phyloP scores from a whole-genome alignment of 2,329 filamentous ascomycete species.

The Chrysoporthe puriensis region DNA sequence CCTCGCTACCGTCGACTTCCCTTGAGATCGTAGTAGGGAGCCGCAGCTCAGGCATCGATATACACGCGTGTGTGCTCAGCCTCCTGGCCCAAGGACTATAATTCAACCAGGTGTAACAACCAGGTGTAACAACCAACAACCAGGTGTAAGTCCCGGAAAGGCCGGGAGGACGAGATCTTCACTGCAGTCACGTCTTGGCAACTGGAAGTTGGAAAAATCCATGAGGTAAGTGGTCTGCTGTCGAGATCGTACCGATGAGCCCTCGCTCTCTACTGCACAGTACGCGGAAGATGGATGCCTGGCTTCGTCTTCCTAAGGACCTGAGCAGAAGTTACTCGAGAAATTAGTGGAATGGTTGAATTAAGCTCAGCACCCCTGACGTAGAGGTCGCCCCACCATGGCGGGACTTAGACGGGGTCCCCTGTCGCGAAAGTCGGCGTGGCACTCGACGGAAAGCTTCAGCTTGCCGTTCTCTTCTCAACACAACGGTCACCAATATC shows the following conservation, averaged over 20 bases:
- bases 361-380: constrained; percentile 11
- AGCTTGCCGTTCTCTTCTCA: not conserved
- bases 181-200: not conserved
- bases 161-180: not conserved
- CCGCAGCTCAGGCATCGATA: not conserved
- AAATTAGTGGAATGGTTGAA: too few species aligned
- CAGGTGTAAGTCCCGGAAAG: not conserved
- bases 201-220: too few species aligned
- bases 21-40: not conserved
- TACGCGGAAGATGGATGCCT: too few species aligned
- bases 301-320: too few species aligned
- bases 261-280: too few species aligned
- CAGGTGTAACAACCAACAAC: not conserved
- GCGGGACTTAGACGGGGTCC: not conserved
- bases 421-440: constrained; percentile 15
- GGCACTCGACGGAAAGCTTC: constrained; percentile 1
- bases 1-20: not conserved
- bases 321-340: too few species aligned
- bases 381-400: constrained; percentile 5
- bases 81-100: not conserved
- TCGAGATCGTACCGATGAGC: too few species aligned
- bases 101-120: not conserved
- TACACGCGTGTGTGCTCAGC: not conserved
- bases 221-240: too few species aligned
- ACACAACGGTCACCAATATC: not conserved